phyloP scores from a whole-genome alignment of 1,284 basidiomycete genomes.

The Ceratobasidium sp. region DNA sequence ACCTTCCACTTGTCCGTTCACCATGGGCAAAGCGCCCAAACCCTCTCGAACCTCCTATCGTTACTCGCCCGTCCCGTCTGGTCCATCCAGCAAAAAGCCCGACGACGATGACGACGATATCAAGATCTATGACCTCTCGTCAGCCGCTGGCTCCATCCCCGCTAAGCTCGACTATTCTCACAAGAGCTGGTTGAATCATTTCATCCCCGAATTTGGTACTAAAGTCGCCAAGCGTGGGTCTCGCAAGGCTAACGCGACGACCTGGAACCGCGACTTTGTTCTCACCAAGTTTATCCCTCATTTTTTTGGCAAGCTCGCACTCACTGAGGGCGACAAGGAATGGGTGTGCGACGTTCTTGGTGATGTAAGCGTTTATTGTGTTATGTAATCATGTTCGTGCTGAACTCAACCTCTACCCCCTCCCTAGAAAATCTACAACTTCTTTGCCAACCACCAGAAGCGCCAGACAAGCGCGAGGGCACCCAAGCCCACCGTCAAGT shows the following conservation, averaged over 20 bases:
- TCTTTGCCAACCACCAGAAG: neutral
- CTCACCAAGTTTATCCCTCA: neutral
- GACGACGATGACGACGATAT: neutral
- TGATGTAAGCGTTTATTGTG: neutral
- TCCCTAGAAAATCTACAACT: slow-evolving; percentile 17
- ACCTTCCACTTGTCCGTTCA: too few species aligned
- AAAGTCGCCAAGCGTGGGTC: neutral
- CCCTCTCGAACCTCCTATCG: too few species aligned
- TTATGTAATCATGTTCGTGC: neutral
- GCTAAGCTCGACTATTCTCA: neutral
- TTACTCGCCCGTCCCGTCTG: too few species aligned
- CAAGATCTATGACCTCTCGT: neutral
- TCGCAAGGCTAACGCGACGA: neutral
- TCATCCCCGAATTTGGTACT: neutral
- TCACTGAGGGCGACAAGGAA: neutral
- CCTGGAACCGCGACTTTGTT: neutral
- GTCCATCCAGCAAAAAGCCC: neutral
- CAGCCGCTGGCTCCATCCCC: neutral
- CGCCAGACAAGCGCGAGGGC: neutral
- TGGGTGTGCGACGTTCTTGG: neutral
- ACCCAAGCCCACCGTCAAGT: neutral
- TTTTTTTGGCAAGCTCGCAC: neutral
- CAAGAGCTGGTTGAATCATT: neutral
- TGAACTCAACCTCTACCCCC: neutral
- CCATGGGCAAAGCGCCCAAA: too few species aligned